Evolutionary conservation across 306 rosid species (phyloP), one percentile per base, ranked within the genome.

Genomic region (Herpetospermum pedunculosum): DNA sequence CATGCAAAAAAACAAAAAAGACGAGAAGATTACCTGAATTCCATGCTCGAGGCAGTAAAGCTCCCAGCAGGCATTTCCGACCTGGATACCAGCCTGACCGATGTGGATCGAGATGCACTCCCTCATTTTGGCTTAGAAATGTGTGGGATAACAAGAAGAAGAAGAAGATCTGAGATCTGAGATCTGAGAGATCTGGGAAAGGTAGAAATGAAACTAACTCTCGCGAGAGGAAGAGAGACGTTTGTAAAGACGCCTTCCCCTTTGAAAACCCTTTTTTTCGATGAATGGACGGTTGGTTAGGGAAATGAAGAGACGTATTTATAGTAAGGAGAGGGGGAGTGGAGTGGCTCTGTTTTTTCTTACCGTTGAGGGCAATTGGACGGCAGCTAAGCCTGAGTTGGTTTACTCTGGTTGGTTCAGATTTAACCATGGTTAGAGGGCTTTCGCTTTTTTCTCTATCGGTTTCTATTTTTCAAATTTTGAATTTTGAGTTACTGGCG

Each of bases 61-160:
- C 50, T 74, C 77, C 77, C 78, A 75, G 71, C 78, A 75, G 43
- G 78, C 55, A 59, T 75, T 75, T 19, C 78, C 78, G 59, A 75
- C 78, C 78, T 75, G 78, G 70, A 75, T 75, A 75, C 78, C 78
- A 23, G 78, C 78, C 78, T 75, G 78, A 29, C 78, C 78, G 15
- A 75, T 75, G 78, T 75, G 78, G 34, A 75, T 75, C 8, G 78
- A 75, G 13, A 75, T 75, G 78, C 78, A 75, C 78, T 75, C 78
- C 60, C 78, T 75, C 78, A 75, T 75, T 60, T 59, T 75, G 43
- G 72, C 23, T 50, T 74, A 55, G 53, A 29, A n/a, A 59, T 4
- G 67, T 12, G 1, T 11, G n/a, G n/a, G 2, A n/a, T n/a, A 12
- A 43, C 8, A 1, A 5, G 64, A 28, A 32, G 5, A 9, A 29